These are phyloP conservation scores for Sedum album DNA, from an alignment of 164 flowering plant genomes.

Conservation along the genomic window DNA sequence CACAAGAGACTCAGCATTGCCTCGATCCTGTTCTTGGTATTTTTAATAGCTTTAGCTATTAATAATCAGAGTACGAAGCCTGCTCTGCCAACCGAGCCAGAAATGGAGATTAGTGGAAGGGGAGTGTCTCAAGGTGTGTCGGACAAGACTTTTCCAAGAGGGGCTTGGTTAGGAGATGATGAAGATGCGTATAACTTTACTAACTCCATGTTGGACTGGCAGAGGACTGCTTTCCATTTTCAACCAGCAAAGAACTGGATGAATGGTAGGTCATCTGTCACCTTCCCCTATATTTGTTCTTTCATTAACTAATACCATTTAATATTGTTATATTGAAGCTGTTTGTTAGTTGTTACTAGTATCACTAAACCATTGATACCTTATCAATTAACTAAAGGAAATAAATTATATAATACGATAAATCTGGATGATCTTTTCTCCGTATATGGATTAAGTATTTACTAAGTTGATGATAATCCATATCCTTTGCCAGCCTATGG, in stretches of 20 bases:
- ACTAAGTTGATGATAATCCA: too few relatives aligned
- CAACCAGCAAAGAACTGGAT: constrained; percentile 60
- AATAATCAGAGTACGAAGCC: neutral
- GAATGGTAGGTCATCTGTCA: constrained; percentile 32
- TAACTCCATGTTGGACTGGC: constrained; percentile 42
- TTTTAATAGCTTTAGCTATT: neutral
- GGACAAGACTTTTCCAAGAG: neutral
- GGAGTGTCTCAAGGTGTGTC: constrained; percentile 2
- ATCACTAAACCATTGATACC: too few relatives aligned
- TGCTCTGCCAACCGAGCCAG: neutral
- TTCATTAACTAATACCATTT: neutral
- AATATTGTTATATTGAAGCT: neutral
- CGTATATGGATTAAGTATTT: too few relatives aligned
- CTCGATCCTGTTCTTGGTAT: neutral
- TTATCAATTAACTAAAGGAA: too few relatives aligned
- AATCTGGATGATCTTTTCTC: too few relatives aligned
- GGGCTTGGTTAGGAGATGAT: neutral
- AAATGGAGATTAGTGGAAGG: neutral
- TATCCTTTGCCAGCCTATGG: too few relatives aligned
- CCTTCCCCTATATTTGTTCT: neutral
- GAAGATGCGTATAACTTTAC: constrained; percentile 20
- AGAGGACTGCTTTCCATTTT: constrained; percentile 51
- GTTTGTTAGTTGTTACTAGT: too few relatives aligned
- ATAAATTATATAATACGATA: too few relatives aligned
- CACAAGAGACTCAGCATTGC: constrained; percentile 3